Percentiles rank a stretch among this genome's conserved stretches.
phyloP scores from a whole-genome alignment of 2,329 filamentous ascomycete genomes.

The Pseudogymnoascus sp. region DNA sequence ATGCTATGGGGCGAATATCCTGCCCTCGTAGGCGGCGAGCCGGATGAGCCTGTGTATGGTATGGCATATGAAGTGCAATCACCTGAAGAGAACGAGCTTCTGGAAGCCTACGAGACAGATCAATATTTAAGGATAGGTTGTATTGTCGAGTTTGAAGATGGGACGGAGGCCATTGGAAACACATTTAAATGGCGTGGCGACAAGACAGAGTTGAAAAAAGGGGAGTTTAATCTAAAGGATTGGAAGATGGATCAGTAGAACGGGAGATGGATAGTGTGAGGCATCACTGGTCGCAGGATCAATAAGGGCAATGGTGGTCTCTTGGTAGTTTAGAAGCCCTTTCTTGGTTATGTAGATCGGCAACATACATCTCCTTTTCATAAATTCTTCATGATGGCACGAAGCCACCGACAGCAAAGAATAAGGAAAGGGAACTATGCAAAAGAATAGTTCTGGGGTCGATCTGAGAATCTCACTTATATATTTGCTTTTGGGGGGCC shows the following conservation, averaged over 20 bases:
- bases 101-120: conserved; percentile 15
- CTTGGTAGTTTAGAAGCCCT: too few species aligned
- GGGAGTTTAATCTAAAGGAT: conserved; percentile 16
- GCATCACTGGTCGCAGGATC: background rate
- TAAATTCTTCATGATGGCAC: background rate
- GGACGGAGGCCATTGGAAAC: conserved; percentile 15
- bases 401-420: too few species aligned
- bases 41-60: conserved; percentile 13
- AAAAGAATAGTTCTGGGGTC: too few species aligned
- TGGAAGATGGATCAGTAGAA: conserved; percentile 15
- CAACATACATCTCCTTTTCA: background rate
- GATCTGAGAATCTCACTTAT: too few species aligned
- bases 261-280: background rate
- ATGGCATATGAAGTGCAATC: conserved; percentile 16
- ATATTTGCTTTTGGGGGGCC: too few species aligned
- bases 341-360: background rate
- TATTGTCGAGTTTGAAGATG: conserved; percentile 15
- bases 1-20: conserved; percentile 31
- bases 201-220: conserved; percentile 13
- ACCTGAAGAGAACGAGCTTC: conserved; percentile 6
- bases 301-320: too few species aligned
- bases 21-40: conserved; percentile 16
- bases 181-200: conserved; percentile 15
- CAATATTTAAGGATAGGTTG: conserved; percentile 14
- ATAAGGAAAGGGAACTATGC: too few species aligned